A percentile compares a stretch with the other conserved stretches of the same genome.
Conservation (phyloP, 164 flowering plant species). For the Taxillus chinensis region DNA sequence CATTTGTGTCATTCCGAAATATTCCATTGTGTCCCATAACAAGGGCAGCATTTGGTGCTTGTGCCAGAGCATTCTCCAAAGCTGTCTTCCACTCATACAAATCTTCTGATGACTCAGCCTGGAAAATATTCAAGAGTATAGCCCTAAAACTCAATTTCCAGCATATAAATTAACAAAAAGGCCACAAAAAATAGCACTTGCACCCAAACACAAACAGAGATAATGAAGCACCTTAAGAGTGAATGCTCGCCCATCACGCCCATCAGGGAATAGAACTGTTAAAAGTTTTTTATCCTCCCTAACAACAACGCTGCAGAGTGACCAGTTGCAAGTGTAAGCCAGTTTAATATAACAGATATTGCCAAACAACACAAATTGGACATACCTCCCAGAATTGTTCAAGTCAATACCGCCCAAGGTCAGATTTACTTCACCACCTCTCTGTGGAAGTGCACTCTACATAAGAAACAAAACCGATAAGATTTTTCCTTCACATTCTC, state of each 20-base stretch:
- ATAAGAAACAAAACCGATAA: slow-evolving; percentile 11
- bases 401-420: slow-evolving; percentile 99
- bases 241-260: slow-evolving; percentile 97
- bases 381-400: slow-evolving; percentile 96
- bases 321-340: slow-evolving; percentile 6
- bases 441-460: slow-evolving; percentile 88
- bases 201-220: not conserved
- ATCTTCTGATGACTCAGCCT: slow-evolving; percentile 97
- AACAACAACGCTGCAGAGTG: slow-evolving; percentile 80
- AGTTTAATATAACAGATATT: slow-evolving; percentile 2
- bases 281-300: slow-evolving; percentile 90
- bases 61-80: slow-evolving; percentile 86
- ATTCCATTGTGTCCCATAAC: slow-evolving; percentile 97
- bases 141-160: not conserved
- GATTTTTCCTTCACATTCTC: not conserved
- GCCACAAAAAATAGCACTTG: not conserved
- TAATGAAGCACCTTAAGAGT: slow-evolving; percentile 73
- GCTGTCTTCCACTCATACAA: slow-evolving; percentile 97
- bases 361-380: not conserved
- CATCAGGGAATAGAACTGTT: slow-evolving; percentile 97
- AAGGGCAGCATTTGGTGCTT: slow-evolving; percentile 97
- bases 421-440: slow-evolving; percentile 93
- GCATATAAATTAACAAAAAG: not conserved
- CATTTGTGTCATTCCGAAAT: slow-evolving; percentile 73
- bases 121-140: slow-evolving; percentile 1